Evolutionary conservation across 768 basidiomycete genomes (phyloP), one percentile per base, ranked within the genome.

Genomic region (Mycena rosella): DNA sequence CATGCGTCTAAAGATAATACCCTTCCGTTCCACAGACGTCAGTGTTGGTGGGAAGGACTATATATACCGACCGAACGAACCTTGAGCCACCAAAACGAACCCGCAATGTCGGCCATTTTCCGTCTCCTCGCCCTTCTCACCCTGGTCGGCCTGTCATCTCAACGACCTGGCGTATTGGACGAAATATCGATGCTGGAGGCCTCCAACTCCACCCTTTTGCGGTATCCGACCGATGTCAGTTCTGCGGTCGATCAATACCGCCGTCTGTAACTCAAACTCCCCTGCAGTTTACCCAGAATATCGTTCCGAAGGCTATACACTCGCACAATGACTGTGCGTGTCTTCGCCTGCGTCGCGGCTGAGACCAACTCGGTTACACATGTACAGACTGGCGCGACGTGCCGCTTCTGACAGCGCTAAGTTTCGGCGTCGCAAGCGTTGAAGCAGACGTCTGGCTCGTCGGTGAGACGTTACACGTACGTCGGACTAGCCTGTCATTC

Each of bases 371-470:
- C 45, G 38, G 54, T 18, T 45, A 44, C 38, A 34, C n/a, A n/a
- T n/a, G n/a, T n/a, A n/a, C 48, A 86, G 86, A 88, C 73, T 86
- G 85, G 85, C 79, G 86, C 22, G 83, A 87, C 67, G 85, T 86
- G 10, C 85, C 86, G 6, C 75, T 87, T 24, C 74, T 86, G 13
- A 80, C 81, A 7, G 86, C 86, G 11, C 68, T 87, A 5, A 86
- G 85, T 70, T 75, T 82, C 26, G 86, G 86, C 0, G 85, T 86
- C 17, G 74, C 77, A 18, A 87, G 86, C 69, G 85, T 87, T 14
- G 86, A 88, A 72, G 87, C 87, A 4, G 86, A 88, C 72, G 85
- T 88, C 20, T 86, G 80, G 81, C 74, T 83, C 10, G 69, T 84
- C 24, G 78, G 83, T 59, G 81, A 79, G n/a, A 80, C 81, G 14